A percentile compares a stretch with the other conserved stretches of the same genome.
These are phyloP conservation scores for Lepidopterella palustris DNA, from an alignment of 495 filamentous ascomycete genomes.

Conservation along the genomic window DNA sequence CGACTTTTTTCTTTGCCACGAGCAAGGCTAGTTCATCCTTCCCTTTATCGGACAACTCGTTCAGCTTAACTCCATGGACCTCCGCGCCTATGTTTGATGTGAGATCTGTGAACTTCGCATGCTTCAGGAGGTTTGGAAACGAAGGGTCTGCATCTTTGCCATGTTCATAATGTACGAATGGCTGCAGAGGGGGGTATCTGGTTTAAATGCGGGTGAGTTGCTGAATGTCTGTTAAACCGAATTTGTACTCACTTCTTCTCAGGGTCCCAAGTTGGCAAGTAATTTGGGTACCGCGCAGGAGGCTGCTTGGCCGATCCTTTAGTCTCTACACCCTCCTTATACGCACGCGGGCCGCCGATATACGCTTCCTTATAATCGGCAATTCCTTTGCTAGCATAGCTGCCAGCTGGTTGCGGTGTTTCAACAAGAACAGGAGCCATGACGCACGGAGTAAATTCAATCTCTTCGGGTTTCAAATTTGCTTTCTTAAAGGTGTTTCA, in stretches of 20 bases:
- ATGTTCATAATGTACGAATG: slow-evolving; percentile 66
- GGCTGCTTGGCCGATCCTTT: slow-evolving; percentile 37
- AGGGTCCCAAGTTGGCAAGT: slow-evolving; percentile 67
- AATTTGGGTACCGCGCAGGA: slow-evolving; percentile 59
- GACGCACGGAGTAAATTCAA: background rate
- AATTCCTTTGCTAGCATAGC: slow-evolving; percentile 17
- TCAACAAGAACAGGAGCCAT: slow-evolving; percentile 36
- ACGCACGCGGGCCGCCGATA: slow-evolving; percentile 26
- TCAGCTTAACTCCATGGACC: slow-evolving; percentile 70
- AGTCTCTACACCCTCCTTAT: slow-evolving; percentile 27
- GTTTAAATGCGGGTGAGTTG: background rate
- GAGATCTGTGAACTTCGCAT: slow-evolving; percentile 49
- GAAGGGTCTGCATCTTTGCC: slow-evolving; percentile 63
- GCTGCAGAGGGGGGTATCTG: slow-evolving; percentile 55
- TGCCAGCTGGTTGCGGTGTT: slow-evolving; percentile 5
- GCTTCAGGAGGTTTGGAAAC: slow-evolving; percentile 60
- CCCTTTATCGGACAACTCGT: slow-evolving; percentile 54
- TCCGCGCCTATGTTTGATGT: slow-evolving; percentile 72
- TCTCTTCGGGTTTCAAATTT: background rate
- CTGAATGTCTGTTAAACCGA: background rate
- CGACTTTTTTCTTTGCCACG: slow-evolving; percentile 71
- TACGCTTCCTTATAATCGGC: slow-evolving; percentile 33
- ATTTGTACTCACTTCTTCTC: slow-evolving; percentile 44
- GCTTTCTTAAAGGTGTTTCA: background rate
- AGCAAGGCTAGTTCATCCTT: slow-evolving; percentile 78